Conservation (phyloP, 1,284 basidiomycete genomes). For the Trichosporon sp. region DNA sequence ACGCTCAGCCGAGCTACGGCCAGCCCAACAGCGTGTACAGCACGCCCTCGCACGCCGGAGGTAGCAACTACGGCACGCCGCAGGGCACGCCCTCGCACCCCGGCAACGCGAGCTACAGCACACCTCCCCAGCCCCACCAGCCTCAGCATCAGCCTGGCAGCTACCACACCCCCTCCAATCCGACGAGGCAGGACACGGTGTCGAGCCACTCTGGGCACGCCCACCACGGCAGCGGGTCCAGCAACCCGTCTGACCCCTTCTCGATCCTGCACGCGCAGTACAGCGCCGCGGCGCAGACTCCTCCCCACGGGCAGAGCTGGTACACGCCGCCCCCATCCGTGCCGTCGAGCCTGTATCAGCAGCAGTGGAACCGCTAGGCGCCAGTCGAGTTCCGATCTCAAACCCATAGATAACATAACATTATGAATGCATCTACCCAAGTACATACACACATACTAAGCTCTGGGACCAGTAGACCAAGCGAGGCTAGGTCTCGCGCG, state of each 20-base stretch:
- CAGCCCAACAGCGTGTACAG: not conserved
- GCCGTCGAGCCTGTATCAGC: slow-evolving; percentile 7
- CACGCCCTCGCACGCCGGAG: not conserved
- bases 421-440: slow-evolving; percentile 1
- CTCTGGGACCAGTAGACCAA: not conserved
- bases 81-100: not conserved
- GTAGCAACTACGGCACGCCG: not conserved
- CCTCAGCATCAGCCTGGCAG: too few relatives aligned
- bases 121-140: not conserved
- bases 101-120: not conserved
- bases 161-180: not conserved
- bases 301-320: slow-evolving; percentile 1
- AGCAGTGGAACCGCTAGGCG: slow-evolving; percentile 5
- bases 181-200: not conserved
- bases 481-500: not conserved
- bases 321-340: slow-evolving; percentile 7
- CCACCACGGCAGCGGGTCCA: slow-evolving; percentile 22
- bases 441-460: not conserved
- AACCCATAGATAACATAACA: not conserved
- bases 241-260: not conserved
- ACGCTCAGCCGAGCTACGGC: not conserved
- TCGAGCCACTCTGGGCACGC: not conserved
- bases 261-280: not conserved
- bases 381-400: not conserved
- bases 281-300: not conserved